Evolutionary conservation across 2,329 filamentous ascomycete species (phyloP), one percentile per base, ranked within the genome.

Genomic region (Rugonectria rugulosa): DNA sequence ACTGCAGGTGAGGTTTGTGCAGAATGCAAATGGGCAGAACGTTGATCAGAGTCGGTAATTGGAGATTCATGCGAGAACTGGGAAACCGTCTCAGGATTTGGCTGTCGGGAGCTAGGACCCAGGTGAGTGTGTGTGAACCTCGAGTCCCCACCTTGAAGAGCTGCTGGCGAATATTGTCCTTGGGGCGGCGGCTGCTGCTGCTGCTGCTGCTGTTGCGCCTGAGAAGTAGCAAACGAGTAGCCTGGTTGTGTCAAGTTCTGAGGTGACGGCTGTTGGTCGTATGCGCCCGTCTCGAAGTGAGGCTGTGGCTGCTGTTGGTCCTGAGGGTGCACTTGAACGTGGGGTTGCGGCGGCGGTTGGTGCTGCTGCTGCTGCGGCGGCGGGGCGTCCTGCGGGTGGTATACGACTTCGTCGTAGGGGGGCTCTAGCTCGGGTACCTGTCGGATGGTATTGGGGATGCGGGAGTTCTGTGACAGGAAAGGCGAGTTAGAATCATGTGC

Each of bases 51-150:
- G 59, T 86, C 83, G 36, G 76, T 74, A 15, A 79, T 69, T 29
- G 80, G 81, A 27, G 84, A 87, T 56, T 88, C 86, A 76, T 83
- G 79, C 68, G 86, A 88, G 62, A 85, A 69, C 70, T 87, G 84
- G 6, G 85, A 88, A 31, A 85, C 71, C 5, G 84, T 86, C 70
- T 88, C 85, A 23, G 83, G 73, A 65, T 85, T 87, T 52, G 70
- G 73, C 46, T 70, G 70, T 49, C 59, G 72, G 53, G 53, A 41
- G 53, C 59, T 64, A 54, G 62, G 72, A 59, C 63, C 70, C 47
- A 75, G 67, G 49, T 76, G 73, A 32, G 69, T 70, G n/a, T 73
- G 67, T 56, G 70, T 70, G 34, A 70, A 62, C 47, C 68, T 74
- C 54, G 73, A 68, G 41, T 71, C 74, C 23, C 68, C 70, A 54